These are phyloP conservation scores for Leucoagaricus sp. DNA, from an alignment of 1,284 basidiomycete genomes.

Conservation along the genomic window DNA sequence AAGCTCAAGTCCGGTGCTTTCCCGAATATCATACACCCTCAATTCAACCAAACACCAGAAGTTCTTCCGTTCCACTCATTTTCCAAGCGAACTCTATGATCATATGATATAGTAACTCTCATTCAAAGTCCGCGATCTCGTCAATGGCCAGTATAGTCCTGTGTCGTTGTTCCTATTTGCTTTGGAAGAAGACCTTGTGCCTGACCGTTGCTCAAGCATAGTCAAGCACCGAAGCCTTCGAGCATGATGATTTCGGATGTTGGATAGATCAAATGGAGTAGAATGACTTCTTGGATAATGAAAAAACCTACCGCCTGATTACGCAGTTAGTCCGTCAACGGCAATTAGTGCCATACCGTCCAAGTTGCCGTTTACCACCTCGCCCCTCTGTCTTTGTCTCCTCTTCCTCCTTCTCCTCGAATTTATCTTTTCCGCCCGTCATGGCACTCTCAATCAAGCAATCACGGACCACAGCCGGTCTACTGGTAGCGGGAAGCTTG, in stretches of 20 bases:
- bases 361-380: background rate
- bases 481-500: background rate
- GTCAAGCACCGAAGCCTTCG: background rate
- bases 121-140: background rate
- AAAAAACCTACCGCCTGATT: no score
- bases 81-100: background rate
- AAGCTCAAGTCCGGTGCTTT: constrained; percentile 3
- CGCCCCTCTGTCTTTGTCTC: background rate
- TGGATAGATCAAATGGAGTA: background rate
- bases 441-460: background rate
- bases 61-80: background rate
- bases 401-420: background rate
- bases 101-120: constrained; percentile 10
- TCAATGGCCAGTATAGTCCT: no score
- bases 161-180: no score
- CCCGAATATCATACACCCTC: background rate
- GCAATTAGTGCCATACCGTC: no score
- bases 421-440: no score
- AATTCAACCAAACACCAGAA: background rate
- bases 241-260: background rate
- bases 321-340: no score
- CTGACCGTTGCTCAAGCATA: background rate
- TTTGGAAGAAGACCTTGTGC: no score
- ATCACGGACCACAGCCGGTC: background rate
- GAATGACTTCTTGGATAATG: no score